phyloP scores from a whole-genome alignment of 306 rosid species.

The Citrullus amarus region DNA sequence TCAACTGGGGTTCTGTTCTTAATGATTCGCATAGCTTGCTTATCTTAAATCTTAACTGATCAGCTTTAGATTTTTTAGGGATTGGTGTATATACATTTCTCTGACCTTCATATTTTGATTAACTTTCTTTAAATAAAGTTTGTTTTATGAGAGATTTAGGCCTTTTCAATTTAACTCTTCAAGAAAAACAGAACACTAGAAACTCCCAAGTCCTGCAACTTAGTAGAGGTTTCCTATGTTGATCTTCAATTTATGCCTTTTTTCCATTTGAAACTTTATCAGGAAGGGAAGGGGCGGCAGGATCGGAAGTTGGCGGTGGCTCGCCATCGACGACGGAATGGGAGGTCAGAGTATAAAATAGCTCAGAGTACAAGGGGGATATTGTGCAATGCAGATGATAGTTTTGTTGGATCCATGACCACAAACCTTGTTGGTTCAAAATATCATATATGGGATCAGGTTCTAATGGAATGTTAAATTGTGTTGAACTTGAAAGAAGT shows the following conservation, averaged over 20 bases:
- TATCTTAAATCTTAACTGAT: no score
- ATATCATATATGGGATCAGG: conserved; percentile 80
- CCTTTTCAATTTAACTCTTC: neutral
- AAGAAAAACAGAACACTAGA: neutral
- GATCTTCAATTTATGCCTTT: neutral
- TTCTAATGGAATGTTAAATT: conserved; percentile 5
- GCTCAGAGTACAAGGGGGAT: conserved; percentile 62
- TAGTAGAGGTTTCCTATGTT: neutral
- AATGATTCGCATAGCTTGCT: no score
- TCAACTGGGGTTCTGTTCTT: neutral
- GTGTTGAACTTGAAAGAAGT: neutral
- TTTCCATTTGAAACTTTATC: neutral
- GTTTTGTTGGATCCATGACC: conserved; percentile 56
- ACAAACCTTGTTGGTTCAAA: conserved; percentile 84
- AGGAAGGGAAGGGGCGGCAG: conserved; percentile 74
- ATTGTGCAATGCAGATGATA: conserved; percentile 38
- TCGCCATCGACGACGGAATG: conserved; percentile 44
- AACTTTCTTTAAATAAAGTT: neutral
- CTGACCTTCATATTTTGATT: neutral
- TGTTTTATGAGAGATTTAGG: neutral
- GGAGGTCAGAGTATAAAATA: conserved; percentile 44
- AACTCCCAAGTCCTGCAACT: neutral
- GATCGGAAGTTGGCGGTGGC: conserved; percentile 84
- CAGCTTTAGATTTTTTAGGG: no score
- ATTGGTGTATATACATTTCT: neutral